phyloP scores from a whole-genome alignment of 2,329 filamentous ascomycete genomes.

The Coleophoma cylindrospora region DNA sequence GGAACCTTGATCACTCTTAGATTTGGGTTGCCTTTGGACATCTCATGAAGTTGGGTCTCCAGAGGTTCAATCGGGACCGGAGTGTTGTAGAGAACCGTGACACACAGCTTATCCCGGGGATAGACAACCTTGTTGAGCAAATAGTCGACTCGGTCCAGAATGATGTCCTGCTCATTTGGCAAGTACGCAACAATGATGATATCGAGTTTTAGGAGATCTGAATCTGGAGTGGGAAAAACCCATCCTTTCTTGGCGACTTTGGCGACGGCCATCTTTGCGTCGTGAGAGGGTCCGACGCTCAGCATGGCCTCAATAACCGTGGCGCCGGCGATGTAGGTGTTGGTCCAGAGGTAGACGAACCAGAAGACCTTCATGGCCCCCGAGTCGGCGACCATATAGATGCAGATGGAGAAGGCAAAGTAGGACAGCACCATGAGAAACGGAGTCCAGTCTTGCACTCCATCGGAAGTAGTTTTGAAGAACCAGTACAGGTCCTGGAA shows the following conservation, averaged over 20 bases:
- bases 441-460: slow-evolving; percentile 33
- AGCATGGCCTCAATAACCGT: slow-evolving; percentile 36
- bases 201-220: slow-evolving; percentile 36
- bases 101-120: slow-evolving; percentile 37
- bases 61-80: slow-evolving; percentile 39
- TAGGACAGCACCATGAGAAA: slow-evolving; percentile 34
- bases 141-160: slow-evolving; percentile 40
- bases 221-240: slow-evolving; percentile 34
- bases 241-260: slow-evolving; percentile 33
- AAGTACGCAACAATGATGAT: slow-evolving; percentile 43
- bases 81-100: slow-evolving; percentile 44
- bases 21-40: slow-evolving; percentile 32
- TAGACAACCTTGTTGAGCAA: slow-evolving; percentile 40
- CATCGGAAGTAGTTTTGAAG: slow-evolving; percentile 2
- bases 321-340: slow-evolving; percentile 36
- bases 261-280: slow-evolving; percentile 29
- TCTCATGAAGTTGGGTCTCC: slow-evolving; percentile 33
- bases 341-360: slow-evolving; percentile 37
- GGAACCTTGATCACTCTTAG: slow-evolving; percentile 41
- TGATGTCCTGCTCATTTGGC: slow-evolving; percentile 45
- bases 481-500: neutral
- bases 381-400: slow-evolving; percentile 34
- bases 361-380: slow-evolving; percentile 33
- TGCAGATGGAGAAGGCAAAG: slow-evolving; percentile 33
- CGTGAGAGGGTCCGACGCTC: slow-evolving; percentile 29